These are phyloP conservation scores for Rhododendron vialii DNA, from an alignment of 148 eudicot species.

Conservation along the genomic window DNA sequence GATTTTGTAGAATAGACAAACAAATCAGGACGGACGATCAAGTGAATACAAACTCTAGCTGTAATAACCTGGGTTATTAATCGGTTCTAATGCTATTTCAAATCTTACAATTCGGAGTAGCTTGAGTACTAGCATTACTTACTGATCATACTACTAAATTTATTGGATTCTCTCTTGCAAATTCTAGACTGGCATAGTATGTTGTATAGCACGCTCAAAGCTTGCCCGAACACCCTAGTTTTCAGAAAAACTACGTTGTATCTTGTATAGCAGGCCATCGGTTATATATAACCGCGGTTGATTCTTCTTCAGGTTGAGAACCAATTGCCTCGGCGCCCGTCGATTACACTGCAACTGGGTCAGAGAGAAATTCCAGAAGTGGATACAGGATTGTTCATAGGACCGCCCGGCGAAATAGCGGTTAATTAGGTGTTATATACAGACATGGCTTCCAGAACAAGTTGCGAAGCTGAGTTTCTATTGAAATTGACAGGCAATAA, in stretches of 20 bases:
- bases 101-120: neutral
- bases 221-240: neutral
- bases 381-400: constrained; percentile 50
- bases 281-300: neutral
- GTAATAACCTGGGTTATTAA: neutral
- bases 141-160: neutral
- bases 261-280: neutral
- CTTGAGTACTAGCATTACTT: neutral
- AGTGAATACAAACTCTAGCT: neutral
- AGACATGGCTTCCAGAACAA: neutral
- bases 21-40: too few species aligned
- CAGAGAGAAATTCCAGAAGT: constrained; percentile 22
- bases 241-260: neutral
- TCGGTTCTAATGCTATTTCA: neutral
- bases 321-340: neutral
- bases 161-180: neutral
- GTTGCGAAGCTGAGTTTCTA: neutral
- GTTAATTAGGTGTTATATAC: neutral
- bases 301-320: neutral
- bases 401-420: constrained; percentile 33
- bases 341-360: constrained; percentile 3
- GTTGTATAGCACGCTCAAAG: neutral
- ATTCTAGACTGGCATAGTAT: neutral
- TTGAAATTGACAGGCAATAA: neutral
- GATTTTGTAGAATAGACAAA: too few species aligned